Evolutionary conservation across 2,329 filamentous ascomycete genomes (phyloP), one percentile per base, ranked within the genome.

Genomic region (Colletotrichum musicola): DNA sequence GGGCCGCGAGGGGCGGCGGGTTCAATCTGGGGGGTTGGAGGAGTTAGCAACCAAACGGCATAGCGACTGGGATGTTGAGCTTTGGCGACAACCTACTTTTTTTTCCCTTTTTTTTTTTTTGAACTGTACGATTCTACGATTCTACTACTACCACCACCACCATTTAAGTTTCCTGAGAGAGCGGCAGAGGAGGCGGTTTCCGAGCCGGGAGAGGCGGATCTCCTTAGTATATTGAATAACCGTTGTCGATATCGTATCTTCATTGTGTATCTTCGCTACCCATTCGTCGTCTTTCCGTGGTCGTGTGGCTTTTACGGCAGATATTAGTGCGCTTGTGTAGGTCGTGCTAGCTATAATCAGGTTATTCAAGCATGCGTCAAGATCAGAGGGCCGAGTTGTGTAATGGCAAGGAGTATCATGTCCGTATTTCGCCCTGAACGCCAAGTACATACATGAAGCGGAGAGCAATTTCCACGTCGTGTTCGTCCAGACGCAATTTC

Each of bases 1-100:
- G 22, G 22, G 22, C 22, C 22, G 30, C 10, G 10, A 10, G 30
- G 30, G 30, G 12, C 30, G 10, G 53, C 20, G 62, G 47, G 35
- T 69, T 69, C 49, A 69, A 54, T 51, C 14, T 42, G 55, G 62
- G 56, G 66, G 66, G 62, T 46, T 51, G 66, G 55, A 61, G 66
- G 66, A 69, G 66, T 69, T 69, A 69, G 62, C 66, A 69, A 69
- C 66, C 66, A 69, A 69, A 66, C 62, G 66, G 62, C 66, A 69
- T 69, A 69, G 66, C 66, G 66, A 66, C 38, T 66, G 62, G 50
- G 66, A 66, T 61, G 66, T 61, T 61, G 62, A 66, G 66, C 62
- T 69, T 57, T 69, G 49, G 62, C 55, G 62, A 69, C 57, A 69
- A 46, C 66, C 66, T 65, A 69, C 66, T 22, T 61, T 65, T 62